Evolutionary conservation across 176 grass and related monocot species (phyloP).

Genomic region (Eleusine indica): DNA sequence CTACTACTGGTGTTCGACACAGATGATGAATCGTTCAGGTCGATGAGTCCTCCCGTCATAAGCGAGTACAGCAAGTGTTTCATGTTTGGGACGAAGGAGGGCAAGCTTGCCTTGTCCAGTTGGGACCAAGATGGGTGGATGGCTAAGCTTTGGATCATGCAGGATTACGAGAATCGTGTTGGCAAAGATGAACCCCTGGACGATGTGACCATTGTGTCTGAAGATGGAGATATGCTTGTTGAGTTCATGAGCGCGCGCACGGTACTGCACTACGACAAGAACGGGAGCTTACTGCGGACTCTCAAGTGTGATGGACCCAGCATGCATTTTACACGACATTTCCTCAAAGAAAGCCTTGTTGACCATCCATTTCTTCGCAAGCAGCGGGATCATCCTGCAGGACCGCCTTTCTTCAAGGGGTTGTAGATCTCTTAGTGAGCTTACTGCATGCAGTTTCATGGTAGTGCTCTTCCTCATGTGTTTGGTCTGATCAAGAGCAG

Average conservation of each 20-base stretch:
- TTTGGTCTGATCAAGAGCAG: no score
- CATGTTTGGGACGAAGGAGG: background rate
- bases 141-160: slow-evolving; percentile 2
- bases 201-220: background rate
- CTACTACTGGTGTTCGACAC: slow-evolving; percentile 34
- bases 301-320: background rate
- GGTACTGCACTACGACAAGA: background rate
- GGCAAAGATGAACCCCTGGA: background rate
- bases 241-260: background rate
- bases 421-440: background rate
- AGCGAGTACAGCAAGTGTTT: background rate
- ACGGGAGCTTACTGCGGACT: background rate
- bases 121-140: background rate
- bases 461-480: no score
- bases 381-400: background rate
- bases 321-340: background rate
- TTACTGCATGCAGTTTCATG: no score
- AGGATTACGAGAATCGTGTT: background rate
- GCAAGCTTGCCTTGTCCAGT: slow-evolving; percentile 14
- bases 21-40: slow-evolving; percentile 11
- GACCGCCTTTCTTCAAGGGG: background rate
- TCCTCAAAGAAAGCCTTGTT: slow-evolving; percentile 31
- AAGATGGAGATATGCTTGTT: slow-evolving; percentile 3
- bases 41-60: background rate
- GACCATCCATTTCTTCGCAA: background rate